Conservation (phyloP, 441 rosid species). For the Pelargonium citronellum region DNA sequence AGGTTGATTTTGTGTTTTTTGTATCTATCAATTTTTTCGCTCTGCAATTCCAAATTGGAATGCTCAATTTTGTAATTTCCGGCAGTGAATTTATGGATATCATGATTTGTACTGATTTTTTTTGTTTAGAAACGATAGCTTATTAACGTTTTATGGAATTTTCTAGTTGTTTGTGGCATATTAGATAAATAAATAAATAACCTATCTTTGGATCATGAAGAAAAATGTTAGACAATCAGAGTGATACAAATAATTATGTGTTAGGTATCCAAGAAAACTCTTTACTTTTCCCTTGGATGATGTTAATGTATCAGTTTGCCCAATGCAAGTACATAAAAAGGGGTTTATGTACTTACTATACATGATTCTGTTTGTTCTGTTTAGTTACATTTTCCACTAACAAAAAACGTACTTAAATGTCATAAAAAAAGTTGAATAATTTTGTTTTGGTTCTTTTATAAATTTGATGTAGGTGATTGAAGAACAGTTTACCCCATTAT, state of each 20-base stretch:
- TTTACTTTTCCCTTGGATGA: background rate
- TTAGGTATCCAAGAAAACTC: background rate
- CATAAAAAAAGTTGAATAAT: background rate
- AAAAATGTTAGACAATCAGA: background rate
- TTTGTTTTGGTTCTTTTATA: background rate
- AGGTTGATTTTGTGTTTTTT: background rate
- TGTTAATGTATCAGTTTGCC: background rate
- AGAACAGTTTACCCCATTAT: background rate
- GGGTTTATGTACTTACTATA: background rate
- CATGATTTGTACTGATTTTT: background rate
- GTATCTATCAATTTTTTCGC: background rate
- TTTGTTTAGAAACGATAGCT: background rate
- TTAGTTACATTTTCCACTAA: background rate
- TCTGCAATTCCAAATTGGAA: background rate
- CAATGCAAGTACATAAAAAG: background rate
- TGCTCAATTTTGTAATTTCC: background rate
- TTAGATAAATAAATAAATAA: background rate
- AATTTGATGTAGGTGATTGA: background rate
- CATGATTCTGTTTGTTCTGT: background rate
- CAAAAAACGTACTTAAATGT: background rate
- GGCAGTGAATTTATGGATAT: background rate
- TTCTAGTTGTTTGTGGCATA: background rate
- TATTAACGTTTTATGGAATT: background rate
- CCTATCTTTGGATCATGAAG: background rate
- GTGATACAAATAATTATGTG: background rate